Base-by-base conservation (phyloP, 805 yeast genomes). In the Candida parachauliodes region DNA sequence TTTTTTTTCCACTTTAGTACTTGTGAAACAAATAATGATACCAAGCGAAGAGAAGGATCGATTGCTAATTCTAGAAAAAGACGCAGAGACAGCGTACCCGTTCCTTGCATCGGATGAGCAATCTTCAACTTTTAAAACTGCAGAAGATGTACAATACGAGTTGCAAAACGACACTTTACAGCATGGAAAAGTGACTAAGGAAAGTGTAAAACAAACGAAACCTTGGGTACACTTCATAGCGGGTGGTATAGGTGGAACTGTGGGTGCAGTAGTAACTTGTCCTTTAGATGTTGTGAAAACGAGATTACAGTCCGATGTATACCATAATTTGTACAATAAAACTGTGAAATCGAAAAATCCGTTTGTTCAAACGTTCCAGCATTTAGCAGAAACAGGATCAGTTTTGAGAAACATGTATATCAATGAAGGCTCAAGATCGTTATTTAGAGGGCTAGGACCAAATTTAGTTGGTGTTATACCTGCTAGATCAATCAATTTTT, bases 251-350 rank as follows among this genome's bases (percentile, higher is more conserved):
- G 99, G 97, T 23, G 99, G 98, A 11, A 93, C 93, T 97, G 86
- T 91, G 21, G 99, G 99, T 18, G 96, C 98, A 2, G 65, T 91
- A 2, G 81, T 80, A 38, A 93, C 99, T 0, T 83, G 96, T 50
- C 99, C 99, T 1, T 77, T 93, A 44, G 99, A 89, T 60, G 94
- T 93, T 34, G 96, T 93, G 25, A 93, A 93, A 56, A 93, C 99
- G 0, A 74, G 99, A 52, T 65, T 93, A 39, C 99, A 93, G 59
- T 83, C 95, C 43, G 95, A 88, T 53, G 86, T 83, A 5, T 89
- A 83, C 50, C 75, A 74, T 45, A 63, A 70, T 6, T 60, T 74
- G 9, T 84, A 84, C 54, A 68, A 67, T 65, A 46, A 59, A 45
- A 66, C 74, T 8, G 67, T 70, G 8, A 65, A 65, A 43, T 60